These are phyloP conservation scores for Talaromyces amestolkiae DNA, from an alignment of 2,329 filamentous ascomycete genomes.

Conservation along the genomic window DNA sequence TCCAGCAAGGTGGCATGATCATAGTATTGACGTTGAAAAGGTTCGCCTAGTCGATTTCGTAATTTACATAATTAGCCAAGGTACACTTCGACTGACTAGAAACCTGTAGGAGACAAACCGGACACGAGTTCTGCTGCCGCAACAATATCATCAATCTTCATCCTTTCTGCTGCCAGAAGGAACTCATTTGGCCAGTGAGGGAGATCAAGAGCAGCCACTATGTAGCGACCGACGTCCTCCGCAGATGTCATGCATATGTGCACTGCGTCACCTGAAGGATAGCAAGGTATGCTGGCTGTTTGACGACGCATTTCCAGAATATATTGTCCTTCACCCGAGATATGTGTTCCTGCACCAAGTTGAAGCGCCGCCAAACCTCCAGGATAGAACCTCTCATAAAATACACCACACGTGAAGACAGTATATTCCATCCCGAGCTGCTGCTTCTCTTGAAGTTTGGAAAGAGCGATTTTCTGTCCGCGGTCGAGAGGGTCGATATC, in stretches of 20 bases:
- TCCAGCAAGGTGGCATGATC: slow-evolving; percentile 27
- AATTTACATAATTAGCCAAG: background rate
- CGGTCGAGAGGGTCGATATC: slow-evolving; percentile 61
- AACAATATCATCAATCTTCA: slow-evolving; percentile 61
- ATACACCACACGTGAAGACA: slow-evolving; percentile 69
- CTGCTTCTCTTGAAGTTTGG: slow-evolving; percentile 55
- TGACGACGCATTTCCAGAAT: slow-evolving; percentile 61
- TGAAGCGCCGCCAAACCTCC: slow-evolving; percentile 60
- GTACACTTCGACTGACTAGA: background rate
- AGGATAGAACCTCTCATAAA: slow-evolving; percentile 72
- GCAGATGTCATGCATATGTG: slow-evolving; percentile 66
- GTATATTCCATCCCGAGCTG: slow-evolving; percentile 61
- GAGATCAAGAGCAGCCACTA: slow-evolving; percentile 65
- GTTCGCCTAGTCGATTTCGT: slow-evolving; percentile 19
- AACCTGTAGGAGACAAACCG: slow-evolving; percentile 30
- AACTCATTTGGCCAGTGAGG: slow-evolving; percentile 66
- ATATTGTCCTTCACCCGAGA: slow-evolving; percentile 61
- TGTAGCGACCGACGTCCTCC: slow-evolving; percentile 67
- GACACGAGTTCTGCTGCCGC: slow-evolving; percentile 51
- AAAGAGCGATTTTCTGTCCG: slow-evolving; percentile 56
- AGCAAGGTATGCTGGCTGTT: slow-evolving; percentile 60
- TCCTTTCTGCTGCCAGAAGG: slow-evolving; percentile 65
- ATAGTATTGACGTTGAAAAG: slow-evolving; percentile 28
- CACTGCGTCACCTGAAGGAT: slow-evolving; percentile 51
- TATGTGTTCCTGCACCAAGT: slow-evolving; percentile 58